Evolutionary conservation across 495 filamentous ascomycete species (phyloP).

Genomic region (Daldinia bambusicola): DNA sequence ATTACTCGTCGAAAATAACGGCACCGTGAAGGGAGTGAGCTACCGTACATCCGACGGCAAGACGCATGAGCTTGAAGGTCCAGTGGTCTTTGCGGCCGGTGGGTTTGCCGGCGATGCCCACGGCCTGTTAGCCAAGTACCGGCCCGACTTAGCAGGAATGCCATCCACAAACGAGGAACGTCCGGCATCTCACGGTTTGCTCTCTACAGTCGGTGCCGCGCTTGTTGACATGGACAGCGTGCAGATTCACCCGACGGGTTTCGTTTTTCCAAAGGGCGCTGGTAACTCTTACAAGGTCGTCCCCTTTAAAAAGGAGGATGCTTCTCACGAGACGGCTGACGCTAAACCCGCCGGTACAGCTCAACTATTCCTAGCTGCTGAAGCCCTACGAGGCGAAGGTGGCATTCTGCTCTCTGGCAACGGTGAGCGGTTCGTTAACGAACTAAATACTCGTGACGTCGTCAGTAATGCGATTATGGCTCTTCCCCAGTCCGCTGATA

Average conservation of each 20-base stretch:
- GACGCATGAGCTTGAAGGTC: conserved; percentile 54
- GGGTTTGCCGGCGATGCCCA: conserved; percentile 68
- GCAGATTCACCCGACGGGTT: conserved; percentile 74
- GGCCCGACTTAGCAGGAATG: conserved; percentile 64
- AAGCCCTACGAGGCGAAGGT: conserved; percentile 67
- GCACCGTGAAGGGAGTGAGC: conserved; percentile 50
- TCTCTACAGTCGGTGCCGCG: conserved; percentile 58
- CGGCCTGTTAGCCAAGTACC: conserved; percentile 62
- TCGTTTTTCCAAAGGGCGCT: conserved; percentile 69
- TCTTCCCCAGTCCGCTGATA: conserved; percentile 39
- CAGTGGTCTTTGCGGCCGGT: conserved; percentile 66
- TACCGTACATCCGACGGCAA: conserved; percentile 41
- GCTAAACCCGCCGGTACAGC: conserved; percentile 55
- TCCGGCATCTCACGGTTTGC: conserved; percentile 59
- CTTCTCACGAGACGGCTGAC: conserved; percentile 51
- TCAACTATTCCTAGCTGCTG: conserved; percentile 70
- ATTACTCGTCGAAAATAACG: conserved; percentile 49
- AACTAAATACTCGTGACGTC: conserved; percentile 64
- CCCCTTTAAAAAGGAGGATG: neutral
- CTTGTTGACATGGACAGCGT: conserved; percentile 69
- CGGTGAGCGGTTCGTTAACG: conserved; percentile 66
- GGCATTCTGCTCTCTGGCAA: conserved; percentile 59
- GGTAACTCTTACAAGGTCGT: conserved; percentile 9
- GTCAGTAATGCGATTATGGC: conserved; percentile 61
- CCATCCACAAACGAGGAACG: conserved; percentile 70